Percentiles rank a stretch among this genome's conserved stretches.
These are phyloP conservation scores for Tolypocladium tundrense DNA, from an alignment of 2,329 filamentous ascomycete species.

Conservation along the genomic window DNA sequence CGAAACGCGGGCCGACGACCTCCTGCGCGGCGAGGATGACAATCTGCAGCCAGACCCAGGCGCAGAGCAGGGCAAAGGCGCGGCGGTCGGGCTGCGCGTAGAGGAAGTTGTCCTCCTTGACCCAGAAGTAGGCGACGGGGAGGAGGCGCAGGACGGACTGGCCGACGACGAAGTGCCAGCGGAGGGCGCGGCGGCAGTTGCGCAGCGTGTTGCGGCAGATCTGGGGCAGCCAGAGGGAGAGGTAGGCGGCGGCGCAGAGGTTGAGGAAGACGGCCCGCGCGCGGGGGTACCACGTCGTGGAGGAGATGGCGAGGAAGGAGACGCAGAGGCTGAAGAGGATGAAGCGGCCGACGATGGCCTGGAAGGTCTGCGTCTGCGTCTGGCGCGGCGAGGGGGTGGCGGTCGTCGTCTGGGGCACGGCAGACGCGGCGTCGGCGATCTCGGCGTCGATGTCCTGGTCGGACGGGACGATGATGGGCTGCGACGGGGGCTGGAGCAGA, in stretches of 20 bases:
- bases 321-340: conserved; percentile 44
- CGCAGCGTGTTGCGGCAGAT: conserved; percentile 83
- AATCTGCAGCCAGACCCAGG: conserved; percentile 84
- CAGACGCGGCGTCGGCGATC: conserved; percentile 34
- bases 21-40: conserved; percentile 72
- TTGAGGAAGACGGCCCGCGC: conserved; percentile 50
- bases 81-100: conserved; percentile 60
- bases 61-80: conserved; percentile 49
- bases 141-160: conserved; percentile 69
- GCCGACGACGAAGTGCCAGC: conserved; percentile 82
- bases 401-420: conserved; percentile 18
- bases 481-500: conserved; percentile 2
- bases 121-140: conserved; percentile 80
- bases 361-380: conserved; percentile 31
- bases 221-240: conserved; percentile 88
- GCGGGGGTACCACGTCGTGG: conserved; percentile 48
- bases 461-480: conserved; percentile 48
- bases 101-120: conserved; percentile 67
- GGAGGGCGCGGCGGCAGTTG: conserved; percentile 84
- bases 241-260: conserved; percentile 59
- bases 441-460: conserved; percentile 55
- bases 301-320: conserved; percentile 48
- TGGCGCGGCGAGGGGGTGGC: conserved; percentile 11
- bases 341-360: conserved; percentile 46
- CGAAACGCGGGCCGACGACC: conserved; percentile 79